phyloP scores from a whole-genome alignment of 306 rosid species.

The Styphnolobium japonicum region DNA sequence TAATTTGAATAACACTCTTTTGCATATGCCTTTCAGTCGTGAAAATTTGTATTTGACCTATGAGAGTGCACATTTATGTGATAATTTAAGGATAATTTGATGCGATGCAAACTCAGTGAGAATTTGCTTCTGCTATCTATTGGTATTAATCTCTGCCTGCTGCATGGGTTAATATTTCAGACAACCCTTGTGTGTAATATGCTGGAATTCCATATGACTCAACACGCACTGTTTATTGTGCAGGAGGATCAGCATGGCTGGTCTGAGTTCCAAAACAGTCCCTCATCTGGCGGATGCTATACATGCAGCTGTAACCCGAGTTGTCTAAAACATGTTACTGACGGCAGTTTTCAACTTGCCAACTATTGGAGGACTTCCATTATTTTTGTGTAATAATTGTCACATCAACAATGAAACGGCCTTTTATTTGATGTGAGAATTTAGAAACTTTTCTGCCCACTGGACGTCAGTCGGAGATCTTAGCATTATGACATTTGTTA shows the following conservation, averaged over 20 bases:
- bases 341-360: neutral
- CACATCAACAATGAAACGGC: neutral
- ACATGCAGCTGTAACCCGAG: conserved; percentile 76
- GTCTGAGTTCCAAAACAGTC: conserved; percentile 87
- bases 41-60: neutral
- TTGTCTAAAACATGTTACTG: conserved; percentile 17
- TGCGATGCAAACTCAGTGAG: neutral
- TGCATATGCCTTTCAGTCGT: neutral
- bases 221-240: conserved; percentile 19
- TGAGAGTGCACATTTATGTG: neutral
- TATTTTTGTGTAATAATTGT: conserved; percentile 42
- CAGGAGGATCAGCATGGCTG: conserved; percentile 99
- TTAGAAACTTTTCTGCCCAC: neutral
- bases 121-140: neutral
- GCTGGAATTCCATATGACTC: neutral
- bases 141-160: neutral
- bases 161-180: neutral
- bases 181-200: neutral
- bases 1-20: neutral
- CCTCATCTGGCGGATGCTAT: conserved; percentile 90
- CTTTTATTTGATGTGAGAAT: neutral
- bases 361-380: neutral
- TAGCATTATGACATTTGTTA: neutral
- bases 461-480: neutral
- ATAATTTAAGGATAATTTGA: neutral